Base-by-base conservation (phyloP, 345 rosid genomes). In the Adansonia digitata region DNA sequence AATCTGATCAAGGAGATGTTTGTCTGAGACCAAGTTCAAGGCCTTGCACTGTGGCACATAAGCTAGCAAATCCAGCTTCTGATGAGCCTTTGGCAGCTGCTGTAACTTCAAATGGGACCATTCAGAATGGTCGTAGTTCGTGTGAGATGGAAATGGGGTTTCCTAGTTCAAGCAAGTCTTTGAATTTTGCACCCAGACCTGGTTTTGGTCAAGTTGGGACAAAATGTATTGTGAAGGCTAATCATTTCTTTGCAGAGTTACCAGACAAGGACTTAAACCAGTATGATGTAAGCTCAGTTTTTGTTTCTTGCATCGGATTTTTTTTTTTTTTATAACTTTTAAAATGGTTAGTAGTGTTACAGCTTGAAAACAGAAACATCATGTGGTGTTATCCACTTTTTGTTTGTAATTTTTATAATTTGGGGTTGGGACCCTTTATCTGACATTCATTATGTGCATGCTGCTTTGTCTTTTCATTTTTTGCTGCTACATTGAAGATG, bases 191-290 rank as follows among this genome's bases (percentile, higher is more conserved):
- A 37, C 86, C 82, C 0, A 87, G 98, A 77, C 98, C 99, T 78
- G 98, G 98, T 45, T 93, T 67, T 83, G 99, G 99, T 46, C 85
- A 84, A 64, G 82, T 86, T 75, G 99, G 99, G 82, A 92, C 93
- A 62, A 90, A 82, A 81, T 96, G 99, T 80, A 89, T 96, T 46
- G 98, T 96, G 31, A 96, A 96, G 86, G 99, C 97, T 74, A 96
- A 96, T 84, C 99, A 96, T 85, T 96, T 96, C 86, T 85, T 96
- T 27, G 88, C 98, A 37, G 92, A 92, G 85, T 86, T 96, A 69
- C 97, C 97, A 2, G 90, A 84, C 69, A 93, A 96, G 82, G 97
- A 96, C 84, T 88, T 96, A 85, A 88, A 86, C 84, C 99, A 93
- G 55, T 96, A 96, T 86, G 97, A 91, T 86, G 99, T 93, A 85